A percentile compares a stretch with the other conserved stretches of the same genome.
Evolutionary conservation across 768 basidiomycete genomes (phyloP).

Genomic region (Mycena venus): DNA sequence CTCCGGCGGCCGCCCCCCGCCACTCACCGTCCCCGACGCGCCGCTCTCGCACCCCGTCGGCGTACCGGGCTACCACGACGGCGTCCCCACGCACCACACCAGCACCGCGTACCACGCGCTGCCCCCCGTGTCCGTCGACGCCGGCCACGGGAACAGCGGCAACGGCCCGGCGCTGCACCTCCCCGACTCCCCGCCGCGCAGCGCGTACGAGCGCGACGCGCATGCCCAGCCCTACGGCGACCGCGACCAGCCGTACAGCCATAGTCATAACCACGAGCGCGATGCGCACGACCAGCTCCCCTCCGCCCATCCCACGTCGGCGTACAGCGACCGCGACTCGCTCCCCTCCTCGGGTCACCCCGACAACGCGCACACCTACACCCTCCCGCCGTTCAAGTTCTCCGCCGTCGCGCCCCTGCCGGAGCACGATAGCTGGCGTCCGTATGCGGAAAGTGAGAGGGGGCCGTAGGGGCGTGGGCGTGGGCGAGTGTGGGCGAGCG

Average conservation of each 20-base stretch:
- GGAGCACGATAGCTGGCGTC: neutral
- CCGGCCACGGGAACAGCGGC: no score
- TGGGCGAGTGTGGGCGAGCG: no score
- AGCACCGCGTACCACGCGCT: no score
- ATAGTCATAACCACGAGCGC: neutral
- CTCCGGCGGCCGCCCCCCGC: slow-evolving; percentile 65
- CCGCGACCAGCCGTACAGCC: no score
- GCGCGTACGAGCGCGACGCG: neutral
- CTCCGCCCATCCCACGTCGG: neutral
- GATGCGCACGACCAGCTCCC: neutral
- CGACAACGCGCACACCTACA: neutral
- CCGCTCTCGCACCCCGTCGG: slow-evolving; percentile 53
- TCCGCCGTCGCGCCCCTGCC: neutral
- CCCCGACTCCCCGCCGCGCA: neutral
- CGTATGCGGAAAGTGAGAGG: neutral
- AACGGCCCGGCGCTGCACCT: neutral
- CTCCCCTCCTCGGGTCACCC: no score
- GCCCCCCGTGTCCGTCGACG: neutral
- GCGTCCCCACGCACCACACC: neutral
- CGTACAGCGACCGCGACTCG: no score
- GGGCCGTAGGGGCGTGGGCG: no score
- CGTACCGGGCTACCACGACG: neutral
- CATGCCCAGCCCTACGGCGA: neutral
- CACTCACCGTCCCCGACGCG: slow-evolving; percentile 65
- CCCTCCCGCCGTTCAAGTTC: slow-evolving; percentile 2